Conservation (phyloP, 352 stramenopile genomes). For the Blastocystis sp. region DNA sequence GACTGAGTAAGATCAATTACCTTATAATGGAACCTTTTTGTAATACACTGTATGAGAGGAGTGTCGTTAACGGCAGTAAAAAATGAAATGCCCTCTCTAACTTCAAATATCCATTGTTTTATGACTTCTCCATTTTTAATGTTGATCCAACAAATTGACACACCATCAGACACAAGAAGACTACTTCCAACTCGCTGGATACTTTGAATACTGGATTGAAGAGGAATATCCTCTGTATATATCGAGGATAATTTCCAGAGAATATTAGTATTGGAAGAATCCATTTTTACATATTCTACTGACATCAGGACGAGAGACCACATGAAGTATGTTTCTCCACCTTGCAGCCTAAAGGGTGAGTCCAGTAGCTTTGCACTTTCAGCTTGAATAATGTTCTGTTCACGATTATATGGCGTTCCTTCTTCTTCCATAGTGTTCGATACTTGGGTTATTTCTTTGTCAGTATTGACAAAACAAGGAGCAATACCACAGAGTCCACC, state of each 20-base stretch:
- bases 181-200: background rate
- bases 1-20: background rate
- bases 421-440: no score
- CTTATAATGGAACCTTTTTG: background rate
- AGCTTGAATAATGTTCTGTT: no score
- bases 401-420: background rate
- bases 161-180: background rate
- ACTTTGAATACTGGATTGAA: background rate
- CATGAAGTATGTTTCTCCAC: background rate
- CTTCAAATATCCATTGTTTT: background rate
- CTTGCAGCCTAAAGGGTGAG: background rate
- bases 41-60: background rate
- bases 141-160: background rate
- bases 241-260: background rate
- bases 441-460: no score
- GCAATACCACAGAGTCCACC: background rate
- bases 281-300: background rate
- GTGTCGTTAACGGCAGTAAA: background rate
- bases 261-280: background rate
- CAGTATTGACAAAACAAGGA: background rate
- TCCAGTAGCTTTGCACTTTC: background rate
- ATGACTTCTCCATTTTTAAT: no score
- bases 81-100: background rate
- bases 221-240: background rate
- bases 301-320: background rate